A percentile compares a stretch with the other conserved stretches of the same genome.
Conservation (phyloP, 208 protist species). For the Entamoeba invadens region DNA sequence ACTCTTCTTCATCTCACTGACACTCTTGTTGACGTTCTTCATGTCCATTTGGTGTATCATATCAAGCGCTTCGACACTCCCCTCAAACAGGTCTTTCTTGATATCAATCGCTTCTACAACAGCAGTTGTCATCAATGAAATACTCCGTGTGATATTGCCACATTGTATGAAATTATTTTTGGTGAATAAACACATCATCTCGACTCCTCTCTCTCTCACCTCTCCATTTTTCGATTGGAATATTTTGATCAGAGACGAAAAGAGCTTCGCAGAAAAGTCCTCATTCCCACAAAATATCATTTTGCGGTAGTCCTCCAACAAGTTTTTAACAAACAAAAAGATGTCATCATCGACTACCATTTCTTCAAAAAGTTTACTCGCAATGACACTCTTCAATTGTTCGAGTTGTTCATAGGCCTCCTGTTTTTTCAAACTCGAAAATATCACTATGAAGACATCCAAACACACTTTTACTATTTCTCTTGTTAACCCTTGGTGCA, state of each 20-base stretch:
- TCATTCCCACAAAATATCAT: not conserved
- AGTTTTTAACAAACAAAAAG: not conserved
- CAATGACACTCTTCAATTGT: not conserved
- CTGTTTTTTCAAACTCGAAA: not conserved
- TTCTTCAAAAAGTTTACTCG: not conserved
- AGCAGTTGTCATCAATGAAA: not conserved
- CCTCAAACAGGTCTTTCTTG: not conserved
- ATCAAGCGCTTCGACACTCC: not conserved
- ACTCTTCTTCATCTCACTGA: not conserved
- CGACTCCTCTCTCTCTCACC: not conserved
- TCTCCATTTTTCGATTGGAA: not conserved
- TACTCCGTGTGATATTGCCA: not conserved
- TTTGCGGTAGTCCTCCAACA: not conserved
- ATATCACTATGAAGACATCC: not conserved
- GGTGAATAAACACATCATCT: not conserved
- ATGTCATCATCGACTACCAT: not conserved
- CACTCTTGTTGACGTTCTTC: not conserved
- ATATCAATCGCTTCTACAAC: not conserved
- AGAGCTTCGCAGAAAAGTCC: not conserved
- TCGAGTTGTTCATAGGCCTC: not conserved
- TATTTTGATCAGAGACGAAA: not conserved
- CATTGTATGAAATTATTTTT: not conserved
- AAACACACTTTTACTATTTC: not conserved
- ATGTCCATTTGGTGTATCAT: not conserved
- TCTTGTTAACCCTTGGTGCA: not conserved